A percentile compares a stretch with the other conserved stretches of the same genome.
Conservation (phyloP, 1,284 basidiomycete species). For the Melanopsichium pennsylvanicum region DNA sequence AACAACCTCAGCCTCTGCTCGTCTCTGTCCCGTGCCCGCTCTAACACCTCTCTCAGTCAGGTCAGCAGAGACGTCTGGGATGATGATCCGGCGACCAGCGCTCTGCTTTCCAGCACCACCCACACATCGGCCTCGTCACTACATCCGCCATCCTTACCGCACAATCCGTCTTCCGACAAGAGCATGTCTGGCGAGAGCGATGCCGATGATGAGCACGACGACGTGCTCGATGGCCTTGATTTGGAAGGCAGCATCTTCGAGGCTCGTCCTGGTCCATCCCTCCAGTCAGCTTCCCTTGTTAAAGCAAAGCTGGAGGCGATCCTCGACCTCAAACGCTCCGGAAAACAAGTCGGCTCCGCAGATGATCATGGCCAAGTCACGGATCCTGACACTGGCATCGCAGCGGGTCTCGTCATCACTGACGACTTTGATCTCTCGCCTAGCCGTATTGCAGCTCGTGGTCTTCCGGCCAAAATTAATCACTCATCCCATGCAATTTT, state of each 20-base stretch:
- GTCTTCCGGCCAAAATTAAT: slow-evolving; percentile 6
- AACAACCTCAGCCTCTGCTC: slow-evolving; percentile 46
- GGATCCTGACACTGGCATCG: slow-evolving; percentile 44
- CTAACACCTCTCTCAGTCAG: slow-evolving; percentile 34
- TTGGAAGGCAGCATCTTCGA: slow-evolving; percentile 49
- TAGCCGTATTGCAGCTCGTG: slow-evolving; percentile 38
- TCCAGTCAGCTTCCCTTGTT: slow-evolving; percentile 4
- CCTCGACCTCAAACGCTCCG: slow-evolving; percentile 42
- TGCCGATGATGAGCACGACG: slow-evolving; percentile 54
- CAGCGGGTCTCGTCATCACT: slow-evolving; percentile 52
- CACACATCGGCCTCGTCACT: slow-evolving; percentile 22
- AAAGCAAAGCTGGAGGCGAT: slow-evolving; percentile 45
- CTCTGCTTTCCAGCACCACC: slow-evolving; percentile 6
- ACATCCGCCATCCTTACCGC: slow-evolving; percentile 9
- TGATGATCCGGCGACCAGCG: slow-evolving; percentile 14
- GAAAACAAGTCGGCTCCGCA: neutral
- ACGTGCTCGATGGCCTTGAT: slow-evolving; percentile 46
- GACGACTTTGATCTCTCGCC: slow-evolving; percentile 57
- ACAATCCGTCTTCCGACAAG: slow-evolving; percentile 14
- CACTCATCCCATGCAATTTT: neutral
- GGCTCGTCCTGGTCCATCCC: neutral
- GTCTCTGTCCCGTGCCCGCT: slow-evolving; percentile 32
- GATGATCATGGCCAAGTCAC: slow-evolving; percentile 1
- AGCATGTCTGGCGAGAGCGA: slow-evolving; percentile 43
- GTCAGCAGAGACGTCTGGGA: slow-evolving; percentile 39